phyloP scores from a whole-genome alignment of 306 rosid genomes.

The Cucumis cinereus region DNA sequence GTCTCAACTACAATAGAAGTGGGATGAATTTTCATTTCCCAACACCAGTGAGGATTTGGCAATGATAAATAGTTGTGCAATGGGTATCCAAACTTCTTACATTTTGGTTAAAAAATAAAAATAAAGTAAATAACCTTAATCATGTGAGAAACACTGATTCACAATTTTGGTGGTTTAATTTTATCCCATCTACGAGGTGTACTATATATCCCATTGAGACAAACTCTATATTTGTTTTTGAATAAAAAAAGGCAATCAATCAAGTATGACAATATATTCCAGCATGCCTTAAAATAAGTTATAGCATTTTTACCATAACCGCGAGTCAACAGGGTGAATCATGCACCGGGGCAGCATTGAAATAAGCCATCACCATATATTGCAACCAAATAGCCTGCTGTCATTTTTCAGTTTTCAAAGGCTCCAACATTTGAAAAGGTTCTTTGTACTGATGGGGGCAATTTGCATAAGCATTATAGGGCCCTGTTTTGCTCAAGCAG shows the following conservation, averaged over 20 bases:
- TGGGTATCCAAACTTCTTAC: no score
- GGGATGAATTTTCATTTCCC: no score
- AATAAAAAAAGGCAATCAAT: no score
- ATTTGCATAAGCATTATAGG: neutral
- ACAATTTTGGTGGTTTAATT: no score
- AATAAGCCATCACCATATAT: neutral
- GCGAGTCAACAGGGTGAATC: neutral
- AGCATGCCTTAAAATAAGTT: neutral
- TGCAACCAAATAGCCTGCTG: neutral
- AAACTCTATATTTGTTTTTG: neutral
- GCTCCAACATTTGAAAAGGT: neutral
- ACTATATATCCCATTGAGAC: neutral
- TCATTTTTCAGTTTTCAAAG: neutral
- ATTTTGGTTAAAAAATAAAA: no score
- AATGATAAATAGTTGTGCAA: no score
- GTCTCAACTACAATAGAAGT: no score
- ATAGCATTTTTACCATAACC: neutral
- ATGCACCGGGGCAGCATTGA: neutral
- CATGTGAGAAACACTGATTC: no score
- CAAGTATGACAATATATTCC: neutral
- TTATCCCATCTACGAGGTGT: neutral
- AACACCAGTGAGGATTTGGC: no score
- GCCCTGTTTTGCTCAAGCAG: neutral
- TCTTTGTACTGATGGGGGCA: neutral
- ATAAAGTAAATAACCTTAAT: no score